Conservation (phyloP, 2,329 filamentous ascomycete species). For the Trichoderma gracile region DNA sequence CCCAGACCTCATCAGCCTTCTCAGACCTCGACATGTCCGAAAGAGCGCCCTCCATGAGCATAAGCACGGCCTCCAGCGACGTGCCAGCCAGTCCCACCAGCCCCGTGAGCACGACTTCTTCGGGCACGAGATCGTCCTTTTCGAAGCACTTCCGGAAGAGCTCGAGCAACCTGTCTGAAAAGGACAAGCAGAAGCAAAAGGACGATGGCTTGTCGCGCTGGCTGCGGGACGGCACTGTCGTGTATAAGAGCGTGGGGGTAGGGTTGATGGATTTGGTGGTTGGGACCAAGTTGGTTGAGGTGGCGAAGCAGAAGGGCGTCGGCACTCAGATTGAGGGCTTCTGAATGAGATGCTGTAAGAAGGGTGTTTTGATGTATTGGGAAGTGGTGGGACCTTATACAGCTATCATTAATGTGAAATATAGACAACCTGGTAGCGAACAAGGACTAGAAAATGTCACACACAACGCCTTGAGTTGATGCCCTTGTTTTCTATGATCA, state of each 20-base stretch:
- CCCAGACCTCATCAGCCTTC: constrained; percentile 33
- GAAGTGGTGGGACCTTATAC: background rate
- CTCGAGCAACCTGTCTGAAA: constrained; percentile 32
- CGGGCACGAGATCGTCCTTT: constrained; percentile 37
- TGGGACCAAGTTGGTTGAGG: constrained; percentile 57
- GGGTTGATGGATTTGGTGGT: constrained; percentile 67
- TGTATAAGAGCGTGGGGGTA: constrained; percentile 68
- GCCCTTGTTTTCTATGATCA: background rate
- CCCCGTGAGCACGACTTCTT: constrained; percentile 37
- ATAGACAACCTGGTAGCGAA: too few species aligned
- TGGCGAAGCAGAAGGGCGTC: constrained; percentile 57
- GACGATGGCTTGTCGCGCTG: constrained; percentile 56
- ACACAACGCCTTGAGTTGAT: too few species aligned
- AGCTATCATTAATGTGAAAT: background rate
- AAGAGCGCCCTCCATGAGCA: constrained; percentile 45
- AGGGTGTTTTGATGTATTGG: background rate
- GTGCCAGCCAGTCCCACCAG: constrained; percentile 38
- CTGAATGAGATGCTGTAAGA: constrained; percentile 7
- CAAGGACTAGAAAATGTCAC: too few species aligned
- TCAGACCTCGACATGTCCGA: constrained; percentile 41
- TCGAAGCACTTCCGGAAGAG: constrained; percentile 37
- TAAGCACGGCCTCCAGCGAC: constrained; percentile 44
- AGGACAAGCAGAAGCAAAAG: constrained; percentile 44
- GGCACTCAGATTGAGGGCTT: constrained; percentile 51
- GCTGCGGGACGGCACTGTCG: constrained; percentile 63